Base-by-base conservation (phyloP, 139 green algal species). In the Marvania coccoides region DNA sequence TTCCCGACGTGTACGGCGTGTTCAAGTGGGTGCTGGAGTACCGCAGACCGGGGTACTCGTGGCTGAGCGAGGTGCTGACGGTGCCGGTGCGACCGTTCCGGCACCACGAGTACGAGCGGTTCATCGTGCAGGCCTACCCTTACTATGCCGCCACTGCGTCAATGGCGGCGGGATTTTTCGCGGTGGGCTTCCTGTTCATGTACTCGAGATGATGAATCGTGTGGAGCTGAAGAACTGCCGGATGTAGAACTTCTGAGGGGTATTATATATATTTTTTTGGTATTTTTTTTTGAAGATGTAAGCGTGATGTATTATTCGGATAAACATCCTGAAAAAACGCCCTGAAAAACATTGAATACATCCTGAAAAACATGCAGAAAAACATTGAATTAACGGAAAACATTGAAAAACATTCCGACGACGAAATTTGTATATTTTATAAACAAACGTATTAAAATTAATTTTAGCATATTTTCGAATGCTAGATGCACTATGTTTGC, bases 11-110 rank as follows among this genome's bases (percentile, higher is more conserved):
- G 47, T 98, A 98, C 66, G 92, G 92, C 37, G 90, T 98, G 34
- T 98, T 98, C 85, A 97, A 98, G 82, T 96, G 93, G 75, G 81
- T 87, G n/a, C 56, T 98, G 29, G 72, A 92, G 29, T 92, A 98
- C 82, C 69, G 74, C 23, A 76, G 79, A 33, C 59, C 72, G 5
- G 92, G 92, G 1, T 96, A 94, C 73, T 66, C 65, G 19, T 81
- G 78, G 69, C 67, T 97, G 38, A 66, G 86, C 36, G 46, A 91
- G 9, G 66, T 47, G 2, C 77, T 63, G 65, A 74, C 88, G 67
- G 84, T 95, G 7, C 88, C 92, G 4, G 84, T 97, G 63, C 79
- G 91, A 7, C 92, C 92, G 6, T 97, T 92, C 81, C 81, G 81
- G 70, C 92, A 98, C 71, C 74, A 98, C 54, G 91, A 98, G 82